Evolutionary conservation across 441 rosid species (phyloP), one percentile per base, ranked within the genome.

Genomic region (Macaranga tanarius): DNA sequence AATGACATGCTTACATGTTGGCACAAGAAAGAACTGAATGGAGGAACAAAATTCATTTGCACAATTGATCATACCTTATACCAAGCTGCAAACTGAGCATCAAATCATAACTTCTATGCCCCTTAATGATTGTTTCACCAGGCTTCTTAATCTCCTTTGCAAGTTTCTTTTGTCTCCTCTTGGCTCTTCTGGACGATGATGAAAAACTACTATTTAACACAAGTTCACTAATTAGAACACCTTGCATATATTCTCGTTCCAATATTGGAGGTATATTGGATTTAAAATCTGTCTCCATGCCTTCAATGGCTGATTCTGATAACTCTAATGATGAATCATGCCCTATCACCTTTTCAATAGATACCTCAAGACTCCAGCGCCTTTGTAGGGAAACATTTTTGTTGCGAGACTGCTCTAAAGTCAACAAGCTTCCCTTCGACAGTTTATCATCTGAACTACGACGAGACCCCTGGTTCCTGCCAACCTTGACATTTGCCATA

Each of bases 11-110:
- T 63, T 56, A 22, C 28, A n/a, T 5, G 25, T 57, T 4, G 23
- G 61, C 44, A 69, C 12, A n/a, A n/a, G 31, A 23, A 64, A 48
- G 22, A 40, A 26, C 13, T 20, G 34, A 59, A 38, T 45, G 44
- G 26, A 62, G 31, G 22, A 48, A 61, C 28, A 28, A 59, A n/a
- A 54, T 61, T 64, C 52, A 50, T 28, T 31, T 38, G 51, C 26
- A 71, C 73, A 69, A 73, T 61, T 26, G 26, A 17, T 55, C 69
- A 63, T 80, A 95, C 98, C 98, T 90, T 79, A 95, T 95, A 58
- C 99, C 99, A 78, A 95, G 96, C 88, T 91, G 98, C 86, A 95
- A 82, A 83, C 84, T 91, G 45, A 95, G 92, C 98, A 95, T 95
- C 85, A 95, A 80, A 81, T 95, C 98, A 70, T 95, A 95, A 85